Evolutionary conservation across 345 rosid species (phyloP), one percentile per base, ranked within the genome.

Genomic region (Raphanus sativus): DNA sequence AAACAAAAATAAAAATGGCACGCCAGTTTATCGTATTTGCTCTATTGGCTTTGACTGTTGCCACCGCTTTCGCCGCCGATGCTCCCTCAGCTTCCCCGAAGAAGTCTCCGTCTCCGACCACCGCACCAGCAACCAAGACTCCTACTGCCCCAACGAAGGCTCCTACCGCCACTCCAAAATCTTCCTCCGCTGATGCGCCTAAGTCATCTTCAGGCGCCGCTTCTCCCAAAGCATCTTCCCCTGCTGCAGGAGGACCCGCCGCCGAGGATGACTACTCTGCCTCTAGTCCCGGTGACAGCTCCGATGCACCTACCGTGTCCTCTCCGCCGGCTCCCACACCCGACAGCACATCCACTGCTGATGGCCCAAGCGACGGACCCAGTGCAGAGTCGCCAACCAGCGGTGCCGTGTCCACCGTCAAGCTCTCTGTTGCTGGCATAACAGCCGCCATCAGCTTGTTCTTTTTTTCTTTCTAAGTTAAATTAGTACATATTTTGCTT

Each of bases 31-130:
- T 82, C 12, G 71, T 80, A 32, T 33, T 80, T 11, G 75, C 61
- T 2, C 21, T 85, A n/a, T 67, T 82, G 12, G 64, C 76, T 48
- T 28, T 85, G 59, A 82, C 40, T 4, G 56, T 82, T n/a, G 86
- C 65, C 3, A 70, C 64, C 1, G 74, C n/a, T 6, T 85, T 77
- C 11, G 82, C 88, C 0, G 86, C 84, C 0, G 80, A 83, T 0
- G 67, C 85, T 45, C 86, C 86, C 0, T 17, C 83, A 12, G 83
- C 86, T 0, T 16, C 87, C 1, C 75, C 83, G 0, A 42, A 81
- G 0, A 78, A 80, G 42, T 70, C 84, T 40, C 56, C 81, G 0
- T 52, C 83, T n/a, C 60, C 79, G 1, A 69, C 85, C 1, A 9
- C 80, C 2, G 30, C 83, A 3, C 68, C 83, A 3, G 65, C 83